Conservation (phyloP, 2,329 filamentous ascomycete species). For the Arthroderma sp. region DNA sequence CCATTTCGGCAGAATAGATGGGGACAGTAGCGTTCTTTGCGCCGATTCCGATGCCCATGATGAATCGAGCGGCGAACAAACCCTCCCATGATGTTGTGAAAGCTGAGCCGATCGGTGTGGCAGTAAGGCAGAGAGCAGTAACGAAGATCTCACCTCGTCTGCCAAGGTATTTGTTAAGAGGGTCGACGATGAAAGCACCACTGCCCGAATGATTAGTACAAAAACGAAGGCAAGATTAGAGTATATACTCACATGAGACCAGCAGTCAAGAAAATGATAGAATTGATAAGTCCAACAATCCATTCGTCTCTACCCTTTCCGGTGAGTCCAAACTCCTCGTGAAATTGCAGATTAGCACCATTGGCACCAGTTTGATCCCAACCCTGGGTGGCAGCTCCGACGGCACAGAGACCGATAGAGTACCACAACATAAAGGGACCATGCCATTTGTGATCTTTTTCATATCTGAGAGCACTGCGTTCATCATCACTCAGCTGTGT, state of each 20-base stretch:
- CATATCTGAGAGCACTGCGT: constrained; percentile 29
- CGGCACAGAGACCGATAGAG: constrained; percentile 39
- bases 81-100: constrained; percentile 46
- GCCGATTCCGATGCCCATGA: constrained; percentile 51
- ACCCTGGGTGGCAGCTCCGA: constrained; percentile 40
- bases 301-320: constrained; percentile 31
- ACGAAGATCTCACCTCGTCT: constrained; percentile 54
- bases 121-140: constrained; percentile 49
- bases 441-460: constrained; percentile 37
- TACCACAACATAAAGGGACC: constrained; percentile 37
- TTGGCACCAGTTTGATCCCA: constrained; percentile 44
- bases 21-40: constrained; percentile 45
- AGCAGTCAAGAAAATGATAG: constrained; percentile 29
- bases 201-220: constrained; percentile 15
- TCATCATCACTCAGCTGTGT: constrained; percentile 32
- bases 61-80: constrained; percentile 41
- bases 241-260: constrained; percentile 31
- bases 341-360: constrained; percentile 41
- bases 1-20: constrained; percentile 44
- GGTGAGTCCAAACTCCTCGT: constrained; percentile 34
- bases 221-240: constrained; percentile 6
- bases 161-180: constrained; percentile 45
- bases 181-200: constrained; percentile 56
- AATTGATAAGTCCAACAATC: constrained; percentile 55
- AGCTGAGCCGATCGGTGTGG: constrained; percentile 56